Base-by-base conservation (phyloP, 2,329 filamentous ascomycete species). In the Trichoderma hamatum region DNA sequence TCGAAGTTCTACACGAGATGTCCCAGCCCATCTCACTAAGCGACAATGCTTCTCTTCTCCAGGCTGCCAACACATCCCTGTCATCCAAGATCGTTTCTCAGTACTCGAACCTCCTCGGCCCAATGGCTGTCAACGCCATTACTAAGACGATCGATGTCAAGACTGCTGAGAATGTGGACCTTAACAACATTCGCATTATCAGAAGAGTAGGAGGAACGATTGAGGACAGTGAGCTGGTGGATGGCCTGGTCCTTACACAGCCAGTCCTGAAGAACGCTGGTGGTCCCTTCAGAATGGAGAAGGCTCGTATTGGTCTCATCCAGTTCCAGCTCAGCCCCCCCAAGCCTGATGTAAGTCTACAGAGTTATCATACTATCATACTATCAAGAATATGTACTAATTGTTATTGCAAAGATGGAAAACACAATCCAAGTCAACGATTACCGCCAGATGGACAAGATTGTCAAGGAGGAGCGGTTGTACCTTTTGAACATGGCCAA, bases 371-470 rank as follows among this genome's bases (percentile, higher is more conserved):
- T 10, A 7, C 3, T 14, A 7, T 7, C n/a, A 19, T 16, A 6
- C 24, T 49, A 21, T n/a, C 68, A 46, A 43, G 56, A 61, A 19
- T 26, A 51, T 67, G 76, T 78, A 43, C 77, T 72, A 43, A 68
- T 3, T 39, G 69, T 60, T 49, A 5, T n/a, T 74, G 32, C 34
- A 55, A 60, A 93, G 89, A 99, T 99, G 96, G 96, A 99, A 85
- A 99, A 99, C 84, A 96, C 96, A 78, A 98, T 99, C 73, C 91
- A 97, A 36, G 96, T 99, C 77, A 99, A 99, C 82, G 96, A 99
- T 84, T 99, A 99, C 87, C 89, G 96, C 78, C 96, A 99, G 81
- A 99, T 99, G 96, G 96, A 99, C 86, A 99, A 98, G 88, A 99
- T 99, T 74, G 88, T 99, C 75, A 99, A 99, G 84, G 96, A 99